Base-by-base conservation (phyloP, 768 basidiomycete species). In the Boletus vinaceobasis region DNA sequence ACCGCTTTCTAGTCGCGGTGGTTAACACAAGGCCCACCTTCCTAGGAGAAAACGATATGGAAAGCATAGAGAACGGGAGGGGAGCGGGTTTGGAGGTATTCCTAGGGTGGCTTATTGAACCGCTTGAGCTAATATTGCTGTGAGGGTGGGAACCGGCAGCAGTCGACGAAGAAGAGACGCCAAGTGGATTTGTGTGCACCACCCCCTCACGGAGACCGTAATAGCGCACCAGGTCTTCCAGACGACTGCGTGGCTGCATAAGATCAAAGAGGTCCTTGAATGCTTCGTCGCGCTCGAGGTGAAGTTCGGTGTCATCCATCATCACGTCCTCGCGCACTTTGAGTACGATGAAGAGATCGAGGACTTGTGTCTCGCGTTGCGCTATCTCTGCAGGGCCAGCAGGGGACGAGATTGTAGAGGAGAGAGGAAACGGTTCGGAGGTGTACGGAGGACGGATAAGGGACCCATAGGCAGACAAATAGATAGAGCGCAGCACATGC, bases 231-330 rank as follows among this genome's bases (percentile, higher is more conserved):
- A 93, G 77, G 66, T 93, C 90, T 69, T 93, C 90, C n/a, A 87
- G 66, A 21, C 90, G 74, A 29, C 82, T 80, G 46, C 83, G 80
- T 6, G 90, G 90, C 71, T 93, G 87, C 60, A 75, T 78, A 50
- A 87, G 78, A 58, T 88, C 87, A 65, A 93, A 92, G 26, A 93
- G 71, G 62, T 92, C 90, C 55, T 83, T 84, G 75, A 87, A 92
- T 10, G 80, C 77, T 66, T 90, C 89, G 50, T 86, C 84, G 13
- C 85, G 77, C 62, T 86, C 86, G 44, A 90, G 80, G 60, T 93
- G 88, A 23, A 92, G 77, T 65, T 84, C 82, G 2, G 80, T 78
- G 45, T 90, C 87, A 69, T 91, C 89, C 38, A 77, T 73, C 76
- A 86, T 85, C 42, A 91, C 78, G 70, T 93, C 91, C 65, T 92